Evolutionary conservation across 148 eudicot genomes (phyloP).

Genomic region (Persicaria maculosa): DNA sequence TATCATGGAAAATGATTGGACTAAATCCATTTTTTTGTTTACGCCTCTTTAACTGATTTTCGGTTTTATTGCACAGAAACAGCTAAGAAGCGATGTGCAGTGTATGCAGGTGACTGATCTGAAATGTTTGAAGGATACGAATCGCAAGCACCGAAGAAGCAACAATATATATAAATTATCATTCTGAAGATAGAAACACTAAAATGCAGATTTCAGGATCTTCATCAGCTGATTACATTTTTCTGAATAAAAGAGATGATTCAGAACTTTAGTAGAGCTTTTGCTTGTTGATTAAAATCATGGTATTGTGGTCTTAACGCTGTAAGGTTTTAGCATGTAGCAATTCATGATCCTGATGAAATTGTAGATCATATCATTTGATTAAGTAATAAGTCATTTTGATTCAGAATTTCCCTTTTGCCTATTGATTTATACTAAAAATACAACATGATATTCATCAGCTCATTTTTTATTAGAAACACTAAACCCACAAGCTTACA

Average conservation of each 20-base stretch:
- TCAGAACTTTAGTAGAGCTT: too few species aligned
- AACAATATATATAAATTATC: neutral
- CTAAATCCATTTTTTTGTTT: neutral
- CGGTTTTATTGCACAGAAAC: neutral
- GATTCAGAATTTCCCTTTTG: neutral
- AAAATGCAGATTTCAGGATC: neutral
- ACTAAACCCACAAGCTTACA: conserved; percentile 44
- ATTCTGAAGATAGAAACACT: neutral
- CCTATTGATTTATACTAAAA: neutral
- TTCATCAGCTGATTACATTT: neutral
- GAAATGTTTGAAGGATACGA: neutral
- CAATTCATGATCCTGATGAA: too few species aligned
- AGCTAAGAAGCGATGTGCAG: neutral
- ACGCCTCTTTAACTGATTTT: neutral
- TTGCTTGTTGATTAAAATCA: too few species aligned
- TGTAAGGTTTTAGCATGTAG: too few species aligned
- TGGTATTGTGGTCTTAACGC: neutral
- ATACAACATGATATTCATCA: neutral
- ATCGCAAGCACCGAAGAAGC: neutral
- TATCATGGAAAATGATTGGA: too few species aligned
- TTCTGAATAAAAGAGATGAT: neutral
- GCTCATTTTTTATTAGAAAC: too few species aligned
- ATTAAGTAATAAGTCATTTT: neutral
- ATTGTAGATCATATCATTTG: neutral
- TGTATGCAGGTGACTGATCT: neutral